A percentile compares a stretch with the other conserved stretches of the same genome.
phyloP scores from a whole-genome alignment of 1,139 yeast genomes.

The Zhuliangozyma parablackwelliae region DNA sequence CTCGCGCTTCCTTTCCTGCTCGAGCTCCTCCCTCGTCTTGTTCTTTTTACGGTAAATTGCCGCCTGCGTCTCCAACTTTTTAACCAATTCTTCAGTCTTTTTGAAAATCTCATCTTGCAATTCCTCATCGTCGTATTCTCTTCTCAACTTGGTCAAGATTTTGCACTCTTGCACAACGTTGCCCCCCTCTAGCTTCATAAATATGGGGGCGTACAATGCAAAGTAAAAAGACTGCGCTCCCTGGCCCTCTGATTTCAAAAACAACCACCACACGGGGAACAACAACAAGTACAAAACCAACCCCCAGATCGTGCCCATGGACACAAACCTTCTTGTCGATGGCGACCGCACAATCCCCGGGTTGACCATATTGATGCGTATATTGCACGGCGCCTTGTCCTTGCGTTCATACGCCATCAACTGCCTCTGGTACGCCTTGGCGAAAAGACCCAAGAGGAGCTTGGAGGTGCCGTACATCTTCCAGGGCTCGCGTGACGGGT shows the following conservation, averaged over 20 bases:
- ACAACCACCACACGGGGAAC: slow-evolving; percentile 79
- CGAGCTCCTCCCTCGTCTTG: slow-evolving; percentile 18
- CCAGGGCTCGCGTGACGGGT: slow-evolving; percentile 65
- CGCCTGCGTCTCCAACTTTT: slow-evolving; percentile 59
- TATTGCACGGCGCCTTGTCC: slow-evolving; percentile 65
- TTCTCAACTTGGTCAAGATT: slow-evolving; percentile 53
- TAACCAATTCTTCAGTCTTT: slow-evolving; percentile 54
- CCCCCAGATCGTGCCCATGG: slow-evolving; percentile 75
- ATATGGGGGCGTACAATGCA: slow-evolving; percentile 69
- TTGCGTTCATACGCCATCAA: slow-evolving; percentile 53
- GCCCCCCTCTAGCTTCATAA: slow-evolving; percentile 58
- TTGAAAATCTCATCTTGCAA: slow-evolving; percentile 63
- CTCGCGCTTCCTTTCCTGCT: slow-evolving; percentile 16
- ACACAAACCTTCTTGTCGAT: slow-evolving; percentile 70
- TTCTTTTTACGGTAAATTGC: slow-evolving; percentile 58
- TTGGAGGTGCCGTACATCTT: slow-evolving; percentile 79
- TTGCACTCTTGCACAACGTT: slow-evolving; percentile 69
- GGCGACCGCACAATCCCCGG: slow-evolving; percentile 93
- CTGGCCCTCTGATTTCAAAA: slow-evolving; percentile 66
- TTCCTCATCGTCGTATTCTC: slow-evolving; percentile 58
- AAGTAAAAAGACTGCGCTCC: slow-evolving; percentile 79
- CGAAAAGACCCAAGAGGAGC: slow-evolving; percentile 67
- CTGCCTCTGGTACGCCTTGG: slow-evolving; percentile 68
- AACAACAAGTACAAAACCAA: slow-evolving; percentile 60
- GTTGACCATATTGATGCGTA: slow-evolving; percentile 72